Conservation (phyloP, 768 basidiomycete genomes). For the Mycena olivaceomarginata region DNA sequence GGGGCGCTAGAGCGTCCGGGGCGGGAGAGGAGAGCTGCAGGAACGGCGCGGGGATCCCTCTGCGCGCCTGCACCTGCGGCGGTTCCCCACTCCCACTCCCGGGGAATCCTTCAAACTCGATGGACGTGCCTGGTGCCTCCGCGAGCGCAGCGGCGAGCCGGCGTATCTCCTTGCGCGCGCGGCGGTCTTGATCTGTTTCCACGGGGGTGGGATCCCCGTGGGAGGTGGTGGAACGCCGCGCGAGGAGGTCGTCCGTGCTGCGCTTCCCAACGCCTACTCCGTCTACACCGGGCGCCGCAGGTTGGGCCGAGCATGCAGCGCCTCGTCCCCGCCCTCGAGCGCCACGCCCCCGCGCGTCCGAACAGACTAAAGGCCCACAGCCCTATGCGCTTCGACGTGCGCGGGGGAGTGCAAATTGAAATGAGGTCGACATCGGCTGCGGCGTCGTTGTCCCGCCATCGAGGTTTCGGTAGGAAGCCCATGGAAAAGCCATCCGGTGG, state of each 20-base stretch:
- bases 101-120: slow-evolving; percentile 20
- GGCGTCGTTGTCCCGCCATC: no score
- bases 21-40: background rate
- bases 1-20: background rate
- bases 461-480: no score
- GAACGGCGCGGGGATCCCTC: slow-evolving; percentile 5
- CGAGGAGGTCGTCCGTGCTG: no score
- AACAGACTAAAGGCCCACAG: slow-evolving; percentile 34
- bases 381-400: slow-evolving; percentile 36
- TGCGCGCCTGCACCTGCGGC: no score
- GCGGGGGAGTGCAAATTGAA: slow-evolving; percentile 30
- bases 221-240: no score
- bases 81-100: background rate
- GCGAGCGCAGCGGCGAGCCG: slow-evolving; percentile 9
- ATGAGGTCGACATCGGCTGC: no score
- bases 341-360: slow-evolving; percentile 12
- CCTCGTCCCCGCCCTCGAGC: slow-evolving; percentile 6
- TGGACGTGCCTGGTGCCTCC: background rate
- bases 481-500: no score
- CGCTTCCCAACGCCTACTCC: no score
- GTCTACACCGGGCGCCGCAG: no score
- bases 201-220: no score
- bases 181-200: background rate
- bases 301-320: no score
- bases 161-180: slow-evolving; percentile 33